phyloP scores from a whole-genome alignment of 805 yeast genomes.

The Teunomyces funiuensis region DNA sequence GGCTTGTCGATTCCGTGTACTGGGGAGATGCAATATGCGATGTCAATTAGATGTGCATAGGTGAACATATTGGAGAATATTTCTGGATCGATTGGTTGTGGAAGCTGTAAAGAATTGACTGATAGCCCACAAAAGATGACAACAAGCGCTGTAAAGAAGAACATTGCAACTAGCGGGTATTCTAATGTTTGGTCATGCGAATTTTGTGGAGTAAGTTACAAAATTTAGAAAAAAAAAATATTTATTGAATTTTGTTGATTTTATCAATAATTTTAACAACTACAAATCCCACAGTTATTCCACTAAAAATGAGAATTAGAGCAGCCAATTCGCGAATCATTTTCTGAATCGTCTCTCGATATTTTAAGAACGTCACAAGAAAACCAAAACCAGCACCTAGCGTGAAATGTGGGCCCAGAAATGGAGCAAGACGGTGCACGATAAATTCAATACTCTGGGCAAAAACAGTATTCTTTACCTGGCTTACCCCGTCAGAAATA shows the following conservation, averaged over 20 bases:
- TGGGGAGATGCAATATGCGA: constrained; percentile 41
- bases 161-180: not conserved
- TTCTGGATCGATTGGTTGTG: constrained; percentile 4
- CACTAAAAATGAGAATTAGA: not conserved
- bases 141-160: not conserved
- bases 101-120: not conserved
- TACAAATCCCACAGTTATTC: not conserved
- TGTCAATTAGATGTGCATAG: constrained; percentile 43
- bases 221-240: not conserved
- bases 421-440: not conserved
- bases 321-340: not conserved
- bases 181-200: not conserved
- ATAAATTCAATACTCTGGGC: not conserved
- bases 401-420: not conserved
- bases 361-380: not conserved
- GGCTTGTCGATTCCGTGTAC: constrained; percentile 32
- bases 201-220: not conserved
- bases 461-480: not conserved
- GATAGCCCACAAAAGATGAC: not conserved
- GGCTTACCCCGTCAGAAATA: not conserved
- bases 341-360: not conserved
- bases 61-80: constrained; percentile 31
- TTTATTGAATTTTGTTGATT: not conserved
- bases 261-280: not conserved
- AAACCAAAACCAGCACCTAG: not conserved